phyloP scores from a whole-genome alignment of 495 filamentous ascomycete species.

The Penicillium bialowiezense region DNA sequence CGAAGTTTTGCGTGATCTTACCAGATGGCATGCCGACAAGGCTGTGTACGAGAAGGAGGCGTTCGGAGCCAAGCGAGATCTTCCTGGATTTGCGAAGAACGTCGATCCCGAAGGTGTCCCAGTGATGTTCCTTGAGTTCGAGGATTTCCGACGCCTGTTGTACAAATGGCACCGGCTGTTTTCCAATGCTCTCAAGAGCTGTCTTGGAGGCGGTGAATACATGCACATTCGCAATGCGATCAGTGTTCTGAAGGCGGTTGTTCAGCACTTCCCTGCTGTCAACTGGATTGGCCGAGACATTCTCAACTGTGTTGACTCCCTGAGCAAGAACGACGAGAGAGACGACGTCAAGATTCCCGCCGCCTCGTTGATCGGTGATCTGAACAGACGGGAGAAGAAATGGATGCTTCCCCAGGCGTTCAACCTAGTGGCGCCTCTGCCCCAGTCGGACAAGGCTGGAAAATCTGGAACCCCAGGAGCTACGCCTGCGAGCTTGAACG shows the following conservation, averaged over 20 bases:
- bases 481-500: slow-evolving; percentile 40
- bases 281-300: slow-evolving; percentile 82
- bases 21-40: slow-evolving; percentile 78
- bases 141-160: slow-evolving; percentile 79
- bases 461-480: slow-evolving; percentile 38
- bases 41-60: slow-evolving; percentile 77
- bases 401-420: slow-evolving; percentile 90
- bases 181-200: slow-evolving; percentile 69
- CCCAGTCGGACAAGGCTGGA: slow-evolving; percentile 25
- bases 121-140: slow-evolving; percentile 68
- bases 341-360: slow-evolving; percentile 90
- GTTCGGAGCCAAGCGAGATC: slow-evolving; percentile 56
- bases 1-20: slow-evolving; percentile 72
- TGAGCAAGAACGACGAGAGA: slow-evolving; percentile 67
- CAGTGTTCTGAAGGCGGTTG: slow-evolving; percentile 77
- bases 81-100: slow-evolving; percentile 67
- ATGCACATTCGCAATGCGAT: slow-evolving; percentile 98
- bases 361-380: slow-evolving; percentile 75
- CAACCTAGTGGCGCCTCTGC: slow-evolving; percentile 30
- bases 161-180: slow-evolving; percentile 88
- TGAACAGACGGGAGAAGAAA: slow-evolving; percentile 71
- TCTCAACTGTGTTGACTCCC: slow-evolving; percentile 59
- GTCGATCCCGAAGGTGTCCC: slow-evolving; percentile 62
- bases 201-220: slow-evolving; percentile 79
- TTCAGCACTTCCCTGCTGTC: slow-evolving; percentile 78